Evolutionary conservation across 768 basidiomycete species (phyloP).

Genomic region (Xerocomellus dryophilus): DNA sequence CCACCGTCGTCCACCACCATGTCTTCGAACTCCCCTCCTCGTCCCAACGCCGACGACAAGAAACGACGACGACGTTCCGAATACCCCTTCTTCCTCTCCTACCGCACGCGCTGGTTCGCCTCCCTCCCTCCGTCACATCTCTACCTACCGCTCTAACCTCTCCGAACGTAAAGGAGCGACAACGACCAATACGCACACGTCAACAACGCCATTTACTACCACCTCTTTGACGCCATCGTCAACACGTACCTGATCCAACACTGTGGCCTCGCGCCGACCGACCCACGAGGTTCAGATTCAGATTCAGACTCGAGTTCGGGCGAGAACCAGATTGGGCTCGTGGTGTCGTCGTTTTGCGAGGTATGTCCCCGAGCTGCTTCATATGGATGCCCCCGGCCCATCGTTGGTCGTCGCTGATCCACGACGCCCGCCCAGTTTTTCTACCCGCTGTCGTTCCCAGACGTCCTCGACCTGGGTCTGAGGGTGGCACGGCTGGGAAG

Average conservation of each 20-base stretch:
- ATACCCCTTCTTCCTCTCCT: slow-evolving; percentile 58
- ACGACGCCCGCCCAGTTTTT: slow-evolving; percentile 51
- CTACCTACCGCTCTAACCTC: slow-evolving; percentile 9
- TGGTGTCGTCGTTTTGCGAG: slow-evolving; percentile 74
- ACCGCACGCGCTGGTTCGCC: slow-evolving; percentile 67
- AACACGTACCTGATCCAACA: slow-evolving; percentile 73
- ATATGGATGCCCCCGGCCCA: too few species aligned
- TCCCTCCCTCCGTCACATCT: neutral
- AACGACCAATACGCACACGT: slow-evolving; percentile 84
- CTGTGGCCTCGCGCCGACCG: slow-evolving; percentile 57
- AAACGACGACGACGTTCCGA: slow-evolving; percentile 47
- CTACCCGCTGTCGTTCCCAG: slow-evolving; percentile 69
- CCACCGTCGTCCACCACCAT: too few species aligned
- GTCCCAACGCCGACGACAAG: slow-evolving; percentile 13
- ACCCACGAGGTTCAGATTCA: slow-evolving; percentile 10
- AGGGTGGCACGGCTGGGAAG: slow-evolving; percentile 64
- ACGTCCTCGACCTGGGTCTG: slow-evolving; percentile 66
- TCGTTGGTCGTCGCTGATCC: too few species aligned
- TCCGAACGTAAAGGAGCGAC: slow-evolving; percentile 63
- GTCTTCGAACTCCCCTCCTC: neutral
- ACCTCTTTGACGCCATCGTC: slow-evolving; percentile 77
- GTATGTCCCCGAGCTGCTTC: slow-evolving; percentile 27
- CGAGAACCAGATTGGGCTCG: slow-evolving; percentile 58
- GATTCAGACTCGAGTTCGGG: too few species aligned
- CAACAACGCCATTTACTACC: slow-evolving; percentile 80